Evolutionary conservation across 2,329 filamentous ascomycete species (phyloP).

Genomic region (Fusarium sp.): DNA sequence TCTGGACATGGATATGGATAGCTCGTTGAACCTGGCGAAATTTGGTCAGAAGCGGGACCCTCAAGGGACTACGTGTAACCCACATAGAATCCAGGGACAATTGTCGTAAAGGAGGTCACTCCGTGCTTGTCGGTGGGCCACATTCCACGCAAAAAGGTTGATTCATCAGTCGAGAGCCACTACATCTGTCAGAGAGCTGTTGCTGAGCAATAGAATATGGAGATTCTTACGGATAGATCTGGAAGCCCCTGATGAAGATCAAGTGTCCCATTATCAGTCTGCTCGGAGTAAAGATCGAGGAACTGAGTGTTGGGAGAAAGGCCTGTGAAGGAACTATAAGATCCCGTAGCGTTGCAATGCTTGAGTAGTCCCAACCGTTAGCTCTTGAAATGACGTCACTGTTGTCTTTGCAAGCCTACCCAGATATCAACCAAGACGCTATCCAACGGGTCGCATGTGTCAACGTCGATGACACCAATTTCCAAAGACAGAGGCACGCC

Average conservation of each 20-base stretch:
- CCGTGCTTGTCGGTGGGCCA: slow-evolving; percentile 19
- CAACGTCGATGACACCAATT: background rate
- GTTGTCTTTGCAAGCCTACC: background rate
- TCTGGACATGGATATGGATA: background rate
- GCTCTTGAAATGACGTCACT: background rate
- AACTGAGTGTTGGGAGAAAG: slow-evolving; percentile 1
- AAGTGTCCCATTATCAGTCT: background rate
- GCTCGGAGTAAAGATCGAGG: background rate
- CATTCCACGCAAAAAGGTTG: slow-evolving; percentile 19
- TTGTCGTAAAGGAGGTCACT: slow-evolving; percentile 8
- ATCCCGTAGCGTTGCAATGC: background rate
- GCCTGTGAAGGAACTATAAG: background rate
- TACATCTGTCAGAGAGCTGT: background rate
- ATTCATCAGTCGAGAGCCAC: slow-evolving; percentile 16
- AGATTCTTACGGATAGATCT: background rate
- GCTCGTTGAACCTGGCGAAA: background rate
- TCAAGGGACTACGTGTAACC: background rate
- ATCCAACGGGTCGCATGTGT: background rate
- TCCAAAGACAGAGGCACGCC: slow-evolving; percentile 16
- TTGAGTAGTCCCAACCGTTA: background rate
- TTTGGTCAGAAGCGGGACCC: background rate
- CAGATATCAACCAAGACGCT: background rate
- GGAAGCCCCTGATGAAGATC: background rate
- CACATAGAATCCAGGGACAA: slow-evolving; percentile 8
- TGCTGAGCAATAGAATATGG: background rate